Base-by-base conservation (phyloP, 2,329 filamentous ascomycete genomes). In the Botrytis fragariae region DNA sequence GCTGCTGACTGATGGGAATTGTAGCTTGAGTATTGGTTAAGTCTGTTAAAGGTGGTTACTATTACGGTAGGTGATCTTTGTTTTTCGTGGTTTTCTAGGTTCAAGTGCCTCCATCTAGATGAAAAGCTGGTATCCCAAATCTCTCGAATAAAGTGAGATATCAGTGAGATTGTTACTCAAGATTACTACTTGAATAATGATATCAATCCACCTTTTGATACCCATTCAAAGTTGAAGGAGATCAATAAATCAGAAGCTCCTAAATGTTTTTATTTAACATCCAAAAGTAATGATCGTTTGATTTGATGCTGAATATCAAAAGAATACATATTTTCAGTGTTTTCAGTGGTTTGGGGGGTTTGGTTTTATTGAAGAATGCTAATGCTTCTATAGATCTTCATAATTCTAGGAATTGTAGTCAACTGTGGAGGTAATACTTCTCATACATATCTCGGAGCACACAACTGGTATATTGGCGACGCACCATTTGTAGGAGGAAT, bases 401-500 rank as follows among this genome's bases (percentile, higher is more conserved):
- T 91, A 74, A 84, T 92, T 44, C 83, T 91, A 62, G 87, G 89
- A 2, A 89, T 91, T 64, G 88, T 83, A 2, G 87, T 89, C 60
- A 89, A 89, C 74, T 85, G 84, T 72, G 89, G 89, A 29, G 89
- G 84, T 20, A 90, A 90, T 74, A 83, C 79, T 0, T 78, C 82
- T 0, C 84, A 86, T 71, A 81, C 82, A 68, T 90, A 90, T 74
- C 88, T 90, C 39, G 89, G 89, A 12, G 87, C 84, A 7, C 83
- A 85, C 74, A 85, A 90, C 78, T 91, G 88, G 86, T 83, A 87
- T 73, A 83, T 88, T 2, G 87, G 86, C 0, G 89, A 86, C 44
- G 89, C 89, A 2, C 90, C 90, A 0, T 91, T 92, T 76, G 89
- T 91, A 1, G 87, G 85, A 3, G 90, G 90, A 0, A 89, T 91